Percentiles rank a stretch among this genome's conserved stretches.
phyloP scores from a whole-genome alignment of 805 yeast species.

The Starmerella sp. region DNA sequence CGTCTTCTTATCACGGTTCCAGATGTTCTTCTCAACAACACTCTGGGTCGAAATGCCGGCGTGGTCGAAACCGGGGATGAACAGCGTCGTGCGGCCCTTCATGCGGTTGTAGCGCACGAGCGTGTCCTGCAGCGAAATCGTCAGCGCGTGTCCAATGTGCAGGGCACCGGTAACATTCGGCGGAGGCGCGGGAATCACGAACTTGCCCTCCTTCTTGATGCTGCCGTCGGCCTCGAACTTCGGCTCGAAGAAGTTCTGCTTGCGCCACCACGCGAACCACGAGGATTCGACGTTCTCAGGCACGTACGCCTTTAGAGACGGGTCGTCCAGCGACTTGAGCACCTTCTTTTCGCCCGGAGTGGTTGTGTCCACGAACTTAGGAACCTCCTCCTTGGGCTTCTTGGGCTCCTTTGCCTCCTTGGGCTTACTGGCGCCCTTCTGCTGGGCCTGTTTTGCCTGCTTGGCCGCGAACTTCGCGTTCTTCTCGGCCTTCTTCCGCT shows the following conservation, averaged over 20 bases:
- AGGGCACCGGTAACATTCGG: conserved; percentile 98
- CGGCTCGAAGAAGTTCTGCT: conserved; percentile 80
- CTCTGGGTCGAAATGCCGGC: conserved; percentile 99
- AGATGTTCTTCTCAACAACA: conserved; percentile 89
- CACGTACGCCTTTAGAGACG: conserved; percentile 85
- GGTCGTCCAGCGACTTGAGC: conserved; percentile 77
- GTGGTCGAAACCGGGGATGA: conserved; percentile 94
- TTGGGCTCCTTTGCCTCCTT: conserved; percentile 40
- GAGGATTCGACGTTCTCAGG: conserved; percentile 90
- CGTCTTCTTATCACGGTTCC: conserved; percentile 78
- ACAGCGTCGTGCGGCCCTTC: conserved; percentile 90
- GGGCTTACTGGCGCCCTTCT: conserved; percentile 27
- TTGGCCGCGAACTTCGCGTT: conserved; percentile 78
- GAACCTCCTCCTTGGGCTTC: conserved; percentile 61
- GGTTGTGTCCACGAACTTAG: conserved; percentile 80
- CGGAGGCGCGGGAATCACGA: conserved; percentile 96
- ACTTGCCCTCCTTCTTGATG: conserved; percentile 68
- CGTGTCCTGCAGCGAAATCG: conserved; percentile 88
- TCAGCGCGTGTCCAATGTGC: conserved; percentile 96
- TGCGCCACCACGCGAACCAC: conserved; percentile 97
- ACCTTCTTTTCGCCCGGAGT: conserved; percentile 83
- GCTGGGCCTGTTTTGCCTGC: conserved; percentile 46
- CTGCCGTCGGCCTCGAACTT: conserved; percentile 66
- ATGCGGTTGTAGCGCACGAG: conserved; percentile 89
- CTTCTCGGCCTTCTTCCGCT: conserved; percentile 78